A percentile compares a stretch with the other conserved stretches of the same genome.
These are phyloP conservation scores for Magnolia kwangsiensis DNA, from an alignment of 164 flowering plant species.

Conservation along the genomic window DNA sequence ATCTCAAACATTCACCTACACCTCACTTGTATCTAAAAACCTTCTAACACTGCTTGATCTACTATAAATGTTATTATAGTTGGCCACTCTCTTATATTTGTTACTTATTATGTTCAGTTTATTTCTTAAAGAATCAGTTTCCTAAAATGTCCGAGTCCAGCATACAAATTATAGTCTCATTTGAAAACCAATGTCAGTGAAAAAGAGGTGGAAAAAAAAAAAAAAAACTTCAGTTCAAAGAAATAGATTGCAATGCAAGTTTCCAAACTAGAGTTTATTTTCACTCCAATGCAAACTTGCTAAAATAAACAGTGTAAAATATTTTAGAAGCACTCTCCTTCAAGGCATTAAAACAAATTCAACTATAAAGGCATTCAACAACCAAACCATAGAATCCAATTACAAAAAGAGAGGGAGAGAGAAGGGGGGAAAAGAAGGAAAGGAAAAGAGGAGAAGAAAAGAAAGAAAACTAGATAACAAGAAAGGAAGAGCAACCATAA, in stretches of 20 bases:
- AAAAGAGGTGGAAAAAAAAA: too few species aligned
- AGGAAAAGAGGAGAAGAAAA: too few species aligned
- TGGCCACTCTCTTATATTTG: not conserved
- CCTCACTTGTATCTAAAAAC: not conserved
- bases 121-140: not conserved
- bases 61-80: too few species aligned
- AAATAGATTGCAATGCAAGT: not conserved
- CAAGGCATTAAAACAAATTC: not conserved
- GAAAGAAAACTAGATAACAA: too few species aligned
- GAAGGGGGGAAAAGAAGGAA: too few species aligned
- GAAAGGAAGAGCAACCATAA: too few species aligned
- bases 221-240: slow-evolving; percentile 35
- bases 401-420: too few species aligned
- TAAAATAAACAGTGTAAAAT: not conserved
- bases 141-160: not conserved
- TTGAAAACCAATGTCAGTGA: too few species aligned
- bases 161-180: not conserved
- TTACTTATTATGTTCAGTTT: not conserved
- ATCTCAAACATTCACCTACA: not conserved
- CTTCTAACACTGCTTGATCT: too few species aligned
- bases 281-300: not conserved
- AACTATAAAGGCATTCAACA: not conserved
- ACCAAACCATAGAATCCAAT: not conserved
- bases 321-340: not conserved
- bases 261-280: not conserved